Evolutionary conservation across 352 stramenopile genomes (phyloP), one percentile per base, ranked within the genome.

Genomic region (Globisporangium canariense): DNA sequence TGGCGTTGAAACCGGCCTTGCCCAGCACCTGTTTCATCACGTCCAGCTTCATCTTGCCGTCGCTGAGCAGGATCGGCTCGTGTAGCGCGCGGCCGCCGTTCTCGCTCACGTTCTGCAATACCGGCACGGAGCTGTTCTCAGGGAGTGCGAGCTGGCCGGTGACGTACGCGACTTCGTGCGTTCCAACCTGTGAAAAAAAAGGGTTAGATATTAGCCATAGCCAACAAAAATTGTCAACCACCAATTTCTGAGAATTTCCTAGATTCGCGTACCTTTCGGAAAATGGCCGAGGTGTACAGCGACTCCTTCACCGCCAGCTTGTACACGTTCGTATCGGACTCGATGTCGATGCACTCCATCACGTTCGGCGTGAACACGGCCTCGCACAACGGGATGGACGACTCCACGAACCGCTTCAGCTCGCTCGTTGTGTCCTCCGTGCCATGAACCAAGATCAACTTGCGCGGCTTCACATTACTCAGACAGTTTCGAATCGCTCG

Each of bases 281-380:
- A 96, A 4, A 89, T 70, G 0, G 82, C 78, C 16, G 86, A 89
- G 5, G 86, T 92, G 67, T 96, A 96, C 25, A 96, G 65, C 49
- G 86, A 89, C 49, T 96, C 88, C 59, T 93, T 95, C 51, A 96
- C 74, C 2, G 86, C 82, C 14, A 96, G 70, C 65, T 96, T 96
- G 81, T 92, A 95, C 56, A 96, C 86, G 40, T 93, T 96, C 59
- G 88, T 96, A 66, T 94, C 88, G 28, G 86, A 95, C 62, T 96
- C 88, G 52, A 96, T 96, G 65, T 96, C 88, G 63, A 96, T 94
- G 66, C 86, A 95, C 56, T 96, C 88, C 78, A 93, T 93, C 4
- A 89, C 75, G 49, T 91, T 87, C 7, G 88, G 88, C 14, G 83
- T 93, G 73, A 94, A 96, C 30, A 96, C 83, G 14, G 85, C 84